phyloP scores from a whole-genome alignment of 768 basidiomycete species.

The Agrocybe pediades region DNA sequence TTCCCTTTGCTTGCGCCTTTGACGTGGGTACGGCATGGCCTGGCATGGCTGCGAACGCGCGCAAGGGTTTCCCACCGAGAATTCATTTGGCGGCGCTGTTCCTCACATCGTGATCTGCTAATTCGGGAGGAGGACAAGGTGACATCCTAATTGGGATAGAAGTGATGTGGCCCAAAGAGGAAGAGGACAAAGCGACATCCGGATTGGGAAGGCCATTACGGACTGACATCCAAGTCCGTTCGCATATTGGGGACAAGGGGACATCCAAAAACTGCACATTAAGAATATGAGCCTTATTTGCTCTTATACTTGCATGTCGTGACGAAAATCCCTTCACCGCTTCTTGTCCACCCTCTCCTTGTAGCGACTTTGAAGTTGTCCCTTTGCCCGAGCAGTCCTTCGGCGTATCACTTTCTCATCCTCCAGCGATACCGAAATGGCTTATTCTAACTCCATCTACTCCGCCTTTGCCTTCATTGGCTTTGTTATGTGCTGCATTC shows the following conservation, averaged over 20 bases:
- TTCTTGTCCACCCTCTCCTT: not conserved
- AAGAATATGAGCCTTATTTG: slow-evolving; percentile 30
- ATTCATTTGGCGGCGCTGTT: slow-evolving; percentile 9
- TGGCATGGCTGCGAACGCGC: not conserved
- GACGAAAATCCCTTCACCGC: not conserved
- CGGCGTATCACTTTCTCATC: too few species aligned
- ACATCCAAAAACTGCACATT: slow-evolving; percentile 42
- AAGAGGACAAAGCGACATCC: slow-evolving; percentile 34
- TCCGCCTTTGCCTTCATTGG: slow-evolving; percentile 53
- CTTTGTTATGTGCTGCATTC: slow-evolving; percentile 56
- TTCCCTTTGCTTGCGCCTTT: slow-evolving; percentile 15
- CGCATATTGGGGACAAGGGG: slow-evolving; percentile 38
- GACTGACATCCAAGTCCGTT: slow-evolving; percentile 7
- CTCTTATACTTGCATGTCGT: slow-evolving; percentile 35
- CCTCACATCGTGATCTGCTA: slow-evolving; percentile 20
- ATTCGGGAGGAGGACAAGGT: slow-evolving; percentile 29
- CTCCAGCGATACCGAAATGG: slow-evolving; percentile 13
- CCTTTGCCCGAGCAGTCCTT: slow-evolving; percentile 4
- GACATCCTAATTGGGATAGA: slow-evolving; percentile 30
- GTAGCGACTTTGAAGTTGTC: slow-evolving; percentile 25
- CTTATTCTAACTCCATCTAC: slow-evolving; percentile 45
- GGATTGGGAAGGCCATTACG: slow-evolving; percentile 22
- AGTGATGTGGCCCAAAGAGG: slow-evolving; percentile 11
- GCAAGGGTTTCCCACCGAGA: slow-evolving; percentile 19
- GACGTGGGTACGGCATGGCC: slow-evolving; percentile 3